Percentiles rank a stretch among this genome's conserved stretches.
Conservation (phyloP, 225 moss, liverwort and hornwort species). For the Pseudisothecium myosuroides region DNA sequence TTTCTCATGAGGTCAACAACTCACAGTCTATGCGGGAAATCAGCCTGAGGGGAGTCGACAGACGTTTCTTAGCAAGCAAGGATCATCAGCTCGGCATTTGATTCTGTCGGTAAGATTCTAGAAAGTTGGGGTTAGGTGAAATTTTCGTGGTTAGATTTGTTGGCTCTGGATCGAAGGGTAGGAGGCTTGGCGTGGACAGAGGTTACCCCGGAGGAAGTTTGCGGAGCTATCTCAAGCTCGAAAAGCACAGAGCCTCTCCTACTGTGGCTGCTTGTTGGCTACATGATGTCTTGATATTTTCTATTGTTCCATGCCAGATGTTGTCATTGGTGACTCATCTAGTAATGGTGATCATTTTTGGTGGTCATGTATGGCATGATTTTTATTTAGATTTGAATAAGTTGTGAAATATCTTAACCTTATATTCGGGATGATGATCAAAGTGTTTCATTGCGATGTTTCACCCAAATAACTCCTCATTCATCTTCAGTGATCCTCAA, state of each 20-base stretch:
- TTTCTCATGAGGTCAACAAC: not conserved
- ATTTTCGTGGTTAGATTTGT: not conserved
- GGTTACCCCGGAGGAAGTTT: not conserved
- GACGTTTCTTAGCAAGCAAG: not conserved
- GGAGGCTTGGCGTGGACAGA: not conserved
- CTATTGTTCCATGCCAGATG: not conserved
- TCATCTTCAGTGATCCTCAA: not conserved
- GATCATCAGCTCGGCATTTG: no score
- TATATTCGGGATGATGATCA: not conserved
- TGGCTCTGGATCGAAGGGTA: not conserved
- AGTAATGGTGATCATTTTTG: not conserved
- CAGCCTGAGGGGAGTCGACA: not conserved
- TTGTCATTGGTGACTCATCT: not conserved
- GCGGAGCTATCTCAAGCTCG: not conserved
- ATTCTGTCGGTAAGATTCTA: not conserved
- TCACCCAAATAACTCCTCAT: not conserved
- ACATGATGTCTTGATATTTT: not conserved
- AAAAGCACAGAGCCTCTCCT: not conserved
- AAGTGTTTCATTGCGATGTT: not conserved
- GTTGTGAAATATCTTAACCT: not conserved
- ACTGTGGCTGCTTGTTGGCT: not conserved
- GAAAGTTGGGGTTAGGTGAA: not conserved
- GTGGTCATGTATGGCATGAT: not conserved
- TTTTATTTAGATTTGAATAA: not conserved
- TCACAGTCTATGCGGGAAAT: not conserved